phyloP scores from a whole-genome alignment of 176 grass and related monocot species.

The Lolium rigidum region DNA sequence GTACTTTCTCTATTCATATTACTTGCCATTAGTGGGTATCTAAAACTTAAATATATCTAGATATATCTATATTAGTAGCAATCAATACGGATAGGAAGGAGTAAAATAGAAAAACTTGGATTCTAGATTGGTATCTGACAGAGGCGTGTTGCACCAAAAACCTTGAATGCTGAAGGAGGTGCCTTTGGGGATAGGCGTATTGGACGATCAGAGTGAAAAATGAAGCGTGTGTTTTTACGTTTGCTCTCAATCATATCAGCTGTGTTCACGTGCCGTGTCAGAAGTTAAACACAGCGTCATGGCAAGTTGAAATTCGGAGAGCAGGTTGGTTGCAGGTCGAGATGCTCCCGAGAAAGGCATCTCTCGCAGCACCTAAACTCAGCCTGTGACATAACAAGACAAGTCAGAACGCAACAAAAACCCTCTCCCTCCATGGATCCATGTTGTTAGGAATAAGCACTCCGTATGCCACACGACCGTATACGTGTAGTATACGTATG shows the following conservation, averaged over 20 bases:
- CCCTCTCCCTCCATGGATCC: neutral
- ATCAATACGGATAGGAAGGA: too few species aligned
- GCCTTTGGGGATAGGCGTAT: neutral
- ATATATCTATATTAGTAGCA: too few species aligned
- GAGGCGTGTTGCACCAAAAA: too few species aligned
- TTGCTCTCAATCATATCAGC: neutral
- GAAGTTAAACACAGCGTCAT: neutral
- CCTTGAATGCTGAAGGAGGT: too few species aligned
- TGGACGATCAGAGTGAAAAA: neutral
- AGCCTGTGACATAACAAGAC: constrained; percentile 77
- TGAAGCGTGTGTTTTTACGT: neutral
- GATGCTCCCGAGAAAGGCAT: constrained; percentile 29
- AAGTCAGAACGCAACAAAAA: constrained; percentile 60
- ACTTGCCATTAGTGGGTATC: too few species aligned
- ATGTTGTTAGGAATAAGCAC: too few species aligned
- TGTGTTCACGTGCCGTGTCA: constrained; percentile 30
- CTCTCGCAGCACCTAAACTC: constrained; percentile 27
- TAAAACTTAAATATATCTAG: too few species aligned
- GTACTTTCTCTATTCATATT: too few species aligned
- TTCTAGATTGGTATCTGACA: too few species aligned
- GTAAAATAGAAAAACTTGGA: too few species aligned
- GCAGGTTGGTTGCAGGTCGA: constrained; percentile 18
- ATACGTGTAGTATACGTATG: too few species aligned
- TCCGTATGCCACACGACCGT: too few species aligned
- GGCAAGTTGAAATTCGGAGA: constrained; percentile 43